Conservation (phyloP, 495 filamentous ascomycete species). For the Oleoguttula mirabilis region DNA sequence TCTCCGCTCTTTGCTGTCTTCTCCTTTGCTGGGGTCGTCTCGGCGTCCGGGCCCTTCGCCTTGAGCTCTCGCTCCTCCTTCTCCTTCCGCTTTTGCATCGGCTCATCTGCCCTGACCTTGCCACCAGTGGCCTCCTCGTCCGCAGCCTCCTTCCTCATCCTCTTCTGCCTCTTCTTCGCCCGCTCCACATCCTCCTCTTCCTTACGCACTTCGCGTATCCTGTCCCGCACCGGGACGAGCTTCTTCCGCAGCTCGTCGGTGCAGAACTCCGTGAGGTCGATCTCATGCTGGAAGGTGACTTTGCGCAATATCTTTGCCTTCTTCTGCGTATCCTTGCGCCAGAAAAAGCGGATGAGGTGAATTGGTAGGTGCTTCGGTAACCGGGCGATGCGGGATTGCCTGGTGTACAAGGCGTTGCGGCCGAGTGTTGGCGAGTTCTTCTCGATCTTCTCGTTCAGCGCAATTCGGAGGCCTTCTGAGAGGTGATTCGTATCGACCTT, state of each 20-base stretch:
- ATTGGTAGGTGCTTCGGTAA: constrained; percentile 92
- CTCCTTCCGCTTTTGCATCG: constrained; percentile 30
- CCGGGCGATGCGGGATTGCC: constrained; percentile 74
- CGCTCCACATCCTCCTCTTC: constrained; percentile 85
- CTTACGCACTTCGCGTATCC: constrained; percentile 88
- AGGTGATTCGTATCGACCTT: constrained; percentile 74
- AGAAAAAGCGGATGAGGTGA: constrained; percentile 96
- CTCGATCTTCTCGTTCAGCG: constrained; percentile 77
- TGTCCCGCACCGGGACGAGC: constrained; percentile 82
- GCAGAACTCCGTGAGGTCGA: constrained; percentile 91
- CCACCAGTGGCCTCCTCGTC: constrained; percentile 23
- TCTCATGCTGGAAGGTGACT: constrained; percentile 84
- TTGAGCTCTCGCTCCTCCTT: constrained; percentile 35
- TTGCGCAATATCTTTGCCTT: constrained; percentile 99
- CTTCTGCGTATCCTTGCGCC: constrained; percentile 87
- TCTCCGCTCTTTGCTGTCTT: constrained; percentile 51
- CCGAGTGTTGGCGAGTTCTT: constrained; percentile 71
- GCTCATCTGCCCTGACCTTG: constrained; percentile 29
- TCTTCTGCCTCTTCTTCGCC: constrained; percentile 74
- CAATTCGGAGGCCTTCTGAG: constrained; percentile 70
- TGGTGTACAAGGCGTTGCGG: constrained; percentile 73
- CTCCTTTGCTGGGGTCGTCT: constrained; percentile 35
- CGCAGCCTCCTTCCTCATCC: constrained; percentile 51
- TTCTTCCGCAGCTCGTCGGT: constrained; percentile 74
- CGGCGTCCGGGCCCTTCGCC: constrained; percentile 43